phyloP scores from a whole-genome alignment of 2,329 filamentous ascomycete species.

The Atkinsonella hypoxylon region DNA sequence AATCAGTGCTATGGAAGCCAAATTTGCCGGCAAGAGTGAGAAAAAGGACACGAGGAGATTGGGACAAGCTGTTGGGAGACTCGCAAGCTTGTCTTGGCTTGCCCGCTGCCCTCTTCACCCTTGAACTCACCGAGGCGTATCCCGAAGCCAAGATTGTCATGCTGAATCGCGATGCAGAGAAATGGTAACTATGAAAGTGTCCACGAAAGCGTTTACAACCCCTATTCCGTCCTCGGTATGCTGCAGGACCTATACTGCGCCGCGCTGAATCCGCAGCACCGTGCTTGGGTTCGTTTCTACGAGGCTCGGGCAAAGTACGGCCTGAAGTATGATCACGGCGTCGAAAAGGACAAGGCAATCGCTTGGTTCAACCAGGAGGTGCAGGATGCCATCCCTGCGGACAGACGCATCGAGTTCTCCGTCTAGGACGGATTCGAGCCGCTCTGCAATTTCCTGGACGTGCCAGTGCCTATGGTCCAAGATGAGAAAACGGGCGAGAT shows the following conservation, averaged over 20 bases:
- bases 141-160: constrained; percentile 27
- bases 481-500: constrained; percentile 19
- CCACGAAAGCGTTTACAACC: constrained; percentile 13
- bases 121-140: constrained; percentile 22
- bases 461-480: constrained; percentile 22
- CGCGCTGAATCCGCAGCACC: constrained; percentile 14
- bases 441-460: constrained; percentile 26
- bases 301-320: constrained; percentile 15
- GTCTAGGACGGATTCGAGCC: constrained; percentile 29
- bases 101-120: constrained; percentile 40
- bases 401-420: constrained; percentile 26
- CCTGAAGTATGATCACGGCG: constrained; percentile 19
- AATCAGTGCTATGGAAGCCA: constrained; percentile 21
- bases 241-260: constrained; percentile 16
- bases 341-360: constrained; percentile 24
- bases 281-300: constrained; percentile 17
- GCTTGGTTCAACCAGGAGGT: constrained; percentile 26
- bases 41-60: constrained; percentile 25
- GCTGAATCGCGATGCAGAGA: constrained; percentile 26
- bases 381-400: constrained; percentile 19
- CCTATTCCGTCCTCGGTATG: constrained; percentile 4
- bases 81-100: constrained; percentile 42
- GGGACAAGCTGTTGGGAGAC: constrained; percentile 32
- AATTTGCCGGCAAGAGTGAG: constrained; percentile 18
- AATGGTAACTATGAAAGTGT: constrained; percentile 25